These are phyloP conservation scores for Aureobasidium sp. DNA, from an alignment of 2,329 filamentous ascomycete genomes.

Conservation along the genomic window DNA sequence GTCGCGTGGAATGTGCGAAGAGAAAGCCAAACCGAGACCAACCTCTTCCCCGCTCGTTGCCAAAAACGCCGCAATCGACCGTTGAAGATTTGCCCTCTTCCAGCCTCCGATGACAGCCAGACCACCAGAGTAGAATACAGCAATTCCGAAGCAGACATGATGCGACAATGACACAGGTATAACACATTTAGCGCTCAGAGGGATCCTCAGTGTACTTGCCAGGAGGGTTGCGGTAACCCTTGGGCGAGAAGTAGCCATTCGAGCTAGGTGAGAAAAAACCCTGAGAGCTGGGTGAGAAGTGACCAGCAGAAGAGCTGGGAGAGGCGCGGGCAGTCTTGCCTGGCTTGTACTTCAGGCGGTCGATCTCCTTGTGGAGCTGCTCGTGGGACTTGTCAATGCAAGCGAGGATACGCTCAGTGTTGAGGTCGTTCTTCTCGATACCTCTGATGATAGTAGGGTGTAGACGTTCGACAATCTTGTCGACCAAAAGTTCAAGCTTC, in stretches of 20 bases:
- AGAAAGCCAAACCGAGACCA: not conserved
- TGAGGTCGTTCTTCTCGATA: not conserved
- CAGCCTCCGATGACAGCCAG: not conserved
- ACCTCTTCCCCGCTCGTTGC: conserved; percentile 7
- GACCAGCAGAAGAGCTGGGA: not conserved
- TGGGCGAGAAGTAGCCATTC: not conserved
- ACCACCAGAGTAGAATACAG: not conserved
- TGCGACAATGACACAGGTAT: not conserved
- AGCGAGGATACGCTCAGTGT: not conserved
- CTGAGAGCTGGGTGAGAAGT: not conserved
- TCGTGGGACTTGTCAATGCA: not conserved
- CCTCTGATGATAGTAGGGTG: not conserved
- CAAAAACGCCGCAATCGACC: not conserved
- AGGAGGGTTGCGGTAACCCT: not conserved
- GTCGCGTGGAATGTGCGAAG: not conserved
- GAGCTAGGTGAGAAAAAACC: not conserved
- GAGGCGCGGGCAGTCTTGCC: not conserved
- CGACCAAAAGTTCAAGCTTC: not conserved
- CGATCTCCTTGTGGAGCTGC: not conserved
- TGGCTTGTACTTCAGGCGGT: not conserved
- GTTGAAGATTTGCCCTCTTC: not conserved
- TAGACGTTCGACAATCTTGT: not conserved
- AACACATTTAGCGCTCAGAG: not conserved
- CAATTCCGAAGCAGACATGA: not conserved
- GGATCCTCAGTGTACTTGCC: not conserved